phyloP scores from a whole-genome alignment of 2,329 filamentous ascomycete genomes.

The Microdochium paspali region DNA sequence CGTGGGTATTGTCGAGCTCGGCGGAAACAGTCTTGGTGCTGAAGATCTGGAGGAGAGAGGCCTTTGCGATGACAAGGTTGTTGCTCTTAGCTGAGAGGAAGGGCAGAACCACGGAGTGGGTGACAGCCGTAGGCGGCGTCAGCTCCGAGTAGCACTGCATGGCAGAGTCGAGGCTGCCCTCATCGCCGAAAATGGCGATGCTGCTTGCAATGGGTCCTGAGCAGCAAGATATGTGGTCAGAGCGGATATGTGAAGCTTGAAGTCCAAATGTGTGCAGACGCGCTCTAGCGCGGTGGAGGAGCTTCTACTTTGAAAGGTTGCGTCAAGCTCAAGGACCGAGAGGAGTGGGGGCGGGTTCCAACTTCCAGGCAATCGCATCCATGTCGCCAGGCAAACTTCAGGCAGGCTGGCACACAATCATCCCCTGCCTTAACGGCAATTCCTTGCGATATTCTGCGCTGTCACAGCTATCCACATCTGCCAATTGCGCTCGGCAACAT shows the following conservation, averaged over 20 bases:
- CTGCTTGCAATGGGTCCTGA: not conserved
- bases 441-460: too few species aligned
- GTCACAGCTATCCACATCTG: too few species aligned
- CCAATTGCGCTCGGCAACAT: too few species aligned
- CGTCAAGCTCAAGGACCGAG: too few species aligned
- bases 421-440: too few species aligned
- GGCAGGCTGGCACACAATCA: too few species aligned
- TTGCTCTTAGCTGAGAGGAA: conserved; percentile 67
- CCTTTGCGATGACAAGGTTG: conserved; percentile 87
- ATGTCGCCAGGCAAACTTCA: too few species aligned
- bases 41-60: conserved; percentile 89
- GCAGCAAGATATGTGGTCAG: too few species aligned
- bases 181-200: conserved; percentile 7
- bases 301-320: too few species aligned
- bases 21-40: conserved; percentile 57
- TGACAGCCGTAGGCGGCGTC: conserved; percentile 87
- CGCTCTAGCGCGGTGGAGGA: not conserved
- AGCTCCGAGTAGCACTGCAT: conserved; percentile 99
- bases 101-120: conserved; percentile 71
- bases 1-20: conserved; percentile 40
- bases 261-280: not conserved
- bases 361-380: too few species aligned
- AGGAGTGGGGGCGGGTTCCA: too few species aligned
- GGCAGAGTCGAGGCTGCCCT: conserved; percentile 15
- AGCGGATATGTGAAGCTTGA: too few species aligned